Conservation (phyloP, 495 filamentous ascomycete species). For the Aspergillus carlsbadensis region DNA sequence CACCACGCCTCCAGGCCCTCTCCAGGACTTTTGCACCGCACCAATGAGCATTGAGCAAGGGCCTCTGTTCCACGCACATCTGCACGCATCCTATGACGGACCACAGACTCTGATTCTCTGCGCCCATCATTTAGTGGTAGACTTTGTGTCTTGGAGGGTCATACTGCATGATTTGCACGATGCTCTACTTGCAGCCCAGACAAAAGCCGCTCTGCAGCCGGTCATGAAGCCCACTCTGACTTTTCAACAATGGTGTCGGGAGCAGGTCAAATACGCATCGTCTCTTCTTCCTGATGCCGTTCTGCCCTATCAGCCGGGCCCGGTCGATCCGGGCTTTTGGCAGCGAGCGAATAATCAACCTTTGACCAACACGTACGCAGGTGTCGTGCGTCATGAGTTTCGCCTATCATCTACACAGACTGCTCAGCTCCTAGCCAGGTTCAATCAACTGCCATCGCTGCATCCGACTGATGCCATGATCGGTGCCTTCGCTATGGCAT, state of each 20-base stretch:
- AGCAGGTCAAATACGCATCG: background rate
- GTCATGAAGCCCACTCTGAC: background rate
- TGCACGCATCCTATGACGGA: background rate
- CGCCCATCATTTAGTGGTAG: constrained; percentile 7
- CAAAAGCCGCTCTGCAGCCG: background rate
- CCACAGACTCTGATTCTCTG: constrained; percentile 3
- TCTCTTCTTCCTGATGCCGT: constrained; percentile 1
- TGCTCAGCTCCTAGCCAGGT: background rate
- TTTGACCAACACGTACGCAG: background rate
- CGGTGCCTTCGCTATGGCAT: constrained; percentile 1
- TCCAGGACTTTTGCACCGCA: background rate
- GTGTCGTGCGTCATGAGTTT: background rate
- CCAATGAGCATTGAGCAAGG: constrained; percentile 8
- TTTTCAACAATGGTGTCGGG: constrained; percentile 10
- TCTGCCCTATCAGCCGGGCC: constrained; percentile 1
- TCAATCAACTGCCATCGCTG: background rate
- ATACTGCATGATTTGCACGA: constrained; percentile 8
- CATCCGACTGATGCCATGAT: constrained; percentile 5
- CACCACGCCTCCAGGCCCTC: background rate
- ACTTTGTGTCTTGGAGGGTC: constrained; percentile 9
- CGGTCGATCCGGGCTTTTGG: constrained; percentile 3
- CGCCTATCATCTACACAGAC: constrained; percentile 2
- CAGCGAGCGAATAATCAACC: background rate
- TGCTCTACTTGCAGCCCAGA: background rate
- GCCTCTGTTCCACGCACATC: constrained; percentile 2